phyloP scores from a whole-genome alignment of 345 rosid species.

The Limnanthes douglasii region DNA sequence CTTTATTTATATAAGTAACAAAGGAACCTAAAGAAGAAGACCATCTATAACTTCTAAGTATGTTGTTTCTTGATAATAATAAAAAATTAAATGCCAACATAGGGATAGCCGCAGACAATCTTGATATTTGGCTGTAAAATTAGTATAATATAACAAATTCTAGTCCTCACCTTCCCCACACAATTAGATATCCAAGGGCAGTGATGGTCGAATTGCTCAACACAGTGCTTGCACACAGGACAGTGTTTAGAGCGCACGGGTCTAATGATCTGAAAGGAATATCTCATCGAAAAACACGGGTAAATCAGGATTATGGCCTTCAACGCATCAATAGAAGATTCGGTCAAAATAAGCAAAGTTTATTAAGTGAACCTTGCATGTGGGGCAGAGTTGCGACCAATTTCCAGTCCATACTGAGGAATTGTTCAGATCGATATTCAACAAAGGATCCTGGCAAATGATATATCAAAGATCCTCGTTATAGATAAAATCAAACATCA shows the following conservation, averaged over 20 bases:
- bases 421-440: constrained; percentile 48
- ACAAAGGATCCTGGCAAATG: constrained; percentile 56
- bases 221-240: constrained; percentile 68
- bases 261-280: constrained; percentile 57
- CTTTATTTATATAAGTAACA: too few species aligned
- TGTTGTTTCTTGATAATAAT: too few species aligned
- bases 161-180: constrained; percentile 77
- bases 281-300: background rate
- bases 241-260: constrained; percentile 97
- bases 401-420: constrained; percentile 65
- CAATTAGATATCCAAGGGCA: constrained; percentile 99
- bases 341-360: constrained; percentile 1
- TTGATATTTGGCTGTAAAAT: too few species aligned
- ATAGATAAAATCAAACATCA: too few species aligned
- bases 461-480: too few species aligned
- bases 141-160: background rate
- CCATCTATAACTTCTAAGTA: too few species aligned
- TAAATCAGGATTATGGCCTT: background rate
- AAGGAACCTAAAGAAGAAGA: too few species aligned
- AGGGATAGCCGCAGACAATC: too few species aligned
- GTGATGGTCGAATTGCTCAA: constrained; percentile 96
- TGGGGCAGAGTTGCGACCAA: constrained; percentile 99
- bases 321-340: background rate
- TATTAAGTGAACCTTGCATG: constrained; percentile 71
- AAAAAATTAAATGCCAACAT: too few species aligned